These are phyloP conservation scores for Colletotrichum sp. DNA, from an alignment of 2,329 filamentous ascomycete genomes.

Conservation along the genomic window DNA sequence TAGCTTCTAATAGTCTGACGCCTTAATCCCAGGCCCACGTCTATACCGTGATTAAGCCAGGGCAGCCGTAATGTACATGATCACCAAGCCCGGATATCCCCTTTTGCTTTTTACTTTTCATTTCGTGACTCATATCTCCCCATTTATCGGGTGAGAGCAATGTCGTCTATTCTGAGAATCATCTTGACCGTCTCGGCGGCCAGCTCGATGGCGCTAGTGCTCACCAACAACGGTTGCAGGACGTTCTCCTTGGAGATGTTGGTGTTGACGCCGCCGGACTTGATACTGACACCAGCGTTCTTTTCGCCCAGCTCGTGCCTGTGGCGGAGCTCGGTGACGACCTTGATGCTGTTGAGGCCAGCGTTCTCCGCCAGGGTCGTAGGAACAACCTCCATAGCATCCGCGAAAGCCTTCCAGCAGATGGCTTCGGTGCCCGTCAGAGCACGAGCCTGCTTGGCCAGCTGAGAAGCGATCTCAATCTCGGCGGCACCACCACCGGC, in stretches of 20 bases:
- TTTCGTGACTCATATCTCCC: constrained; percentile 17
- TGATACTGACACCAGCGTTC: constrained; percentile 97
- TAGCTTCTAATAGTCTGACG: constrained; percentile 20
- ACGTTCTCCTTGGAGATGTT: constrained; percentile 98
- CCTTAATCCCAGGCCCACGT: constrained; percentile 17
- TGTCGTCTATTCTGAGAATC: constrained; percentile 73
- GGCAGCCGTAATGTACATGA: constrained; percentile 20
- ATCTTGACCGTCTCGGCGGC: constrained; percentile 99
- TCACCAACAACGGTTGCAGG: constrained; percentile 92
- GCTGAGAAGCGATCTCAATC: constrained; percentile 90
- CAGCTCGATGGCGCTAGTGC: constrained; percentile 95
- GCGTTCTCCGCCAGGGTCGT: constrained; percentile 98
- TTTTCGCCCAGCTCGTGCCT: constrained; percentile 93
- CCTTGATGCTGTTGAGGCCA: constrained; percentile 97
- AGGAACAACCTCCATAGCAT: constrained; percentile 95
- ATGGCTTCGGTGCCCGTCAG: constrained; percentile 93
- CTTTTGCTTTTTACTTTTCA: constrained; percentile 14
- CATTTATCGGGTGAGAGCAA: constrained; percentile 61
- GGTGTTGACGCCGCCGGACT: constrained; percentile 93
- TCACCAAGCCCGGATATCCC: constrained; percentile 17
- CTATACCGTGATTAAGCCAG: constrained; percentile 16
- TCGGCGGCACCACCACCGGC: constrained; percentile 96
- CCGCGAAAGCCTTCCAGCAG: constrained; percentile 98
- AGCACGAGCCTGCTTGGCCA: constrained; percentile 81
- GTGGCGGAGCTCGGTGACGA: constrained; percentile 93